Percentiles rank a stretch among this genome's conserved stretches.
Evolutionary conservation across 2,329 filamentous ascomycete species (phyloP).

Genomic region (Dactylonectria estremocensis): DNA sequence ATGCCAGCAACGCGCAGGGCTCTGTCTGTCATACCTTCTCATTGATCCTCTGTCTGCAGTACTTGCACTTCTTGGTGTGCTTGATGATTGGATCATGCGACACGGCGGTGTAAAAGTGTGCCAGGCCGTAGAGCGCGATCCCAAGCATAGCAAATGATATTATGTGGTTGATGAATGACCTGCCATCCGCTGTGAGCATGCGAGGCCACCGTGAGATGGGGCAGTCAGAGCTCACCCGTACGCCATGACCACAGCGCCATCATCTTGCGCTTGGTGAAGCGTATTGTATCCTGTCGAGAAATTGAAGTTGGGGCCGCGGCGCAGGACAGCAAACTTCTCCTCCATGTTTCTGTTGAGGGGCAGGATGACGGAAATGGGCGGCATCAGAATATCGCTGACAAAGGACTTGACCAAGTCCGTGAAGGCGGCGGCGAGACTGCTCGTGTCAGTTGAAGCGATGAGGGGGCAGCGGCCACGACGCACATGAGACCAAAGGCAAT

Average conservation of each 20-base stretch:
- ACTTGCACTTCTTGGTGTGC: slow-evolving; percentile 77
- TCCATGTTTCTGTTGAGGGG: slow-evolving; percentile 81
- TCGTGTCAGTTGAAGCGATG: slow-evolving; percentile 19
- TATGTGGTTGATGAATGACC: slow-evolving; percentile 74
- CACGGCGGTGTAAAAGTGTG: slow-evolving; percentile 72
- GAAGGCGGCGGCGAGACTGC: slow-evolving; percentile 78
- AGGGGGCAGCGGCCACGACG: slow-evolving; percentile 42
- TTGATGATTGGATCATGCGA: slow-evolving; percentile 80
- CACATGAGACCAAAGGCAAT: slow-evolving; percentile 84
- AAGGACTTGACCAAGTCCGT: slow-evolving; percentile 81
- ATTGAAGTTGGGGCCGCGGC: slow-evolving; percentile 68
- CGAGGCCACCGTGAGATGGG: background rate
- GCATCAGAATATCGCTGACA: slow-evolving; percentile 79
- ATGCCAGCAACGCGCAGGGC: slow-evolving; percentile 15
- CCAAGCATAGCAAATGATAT: slow-evolving; percentile 78
- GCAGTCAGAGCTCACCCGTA: slow-evolving; percentile 69
- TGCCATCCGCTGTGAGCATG: slow-evolving; percentile 44
- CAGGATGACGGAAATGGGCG: slow-evolving; percentile 77
- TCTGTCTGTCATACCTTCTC: slow-evolving; percentile 66
- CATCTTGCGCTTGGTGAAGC: slow-evolving; percentile 75
- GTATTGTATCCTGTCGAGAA: slow-evolving; percentile 76
- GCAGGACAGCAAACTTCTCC: slow-evolving; percentile 80
- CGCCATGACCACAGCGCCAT: slow-evolving; percentile 80
- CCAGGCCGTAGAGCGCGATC: slow-evolving; percentile 75
- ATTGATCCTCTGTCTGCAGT: slow-evolving; percentile 75